Evolutionary conservation across 805 yeast genomes (phyloP).

Genomic region (Starmerella sirachaensis): DNA sequence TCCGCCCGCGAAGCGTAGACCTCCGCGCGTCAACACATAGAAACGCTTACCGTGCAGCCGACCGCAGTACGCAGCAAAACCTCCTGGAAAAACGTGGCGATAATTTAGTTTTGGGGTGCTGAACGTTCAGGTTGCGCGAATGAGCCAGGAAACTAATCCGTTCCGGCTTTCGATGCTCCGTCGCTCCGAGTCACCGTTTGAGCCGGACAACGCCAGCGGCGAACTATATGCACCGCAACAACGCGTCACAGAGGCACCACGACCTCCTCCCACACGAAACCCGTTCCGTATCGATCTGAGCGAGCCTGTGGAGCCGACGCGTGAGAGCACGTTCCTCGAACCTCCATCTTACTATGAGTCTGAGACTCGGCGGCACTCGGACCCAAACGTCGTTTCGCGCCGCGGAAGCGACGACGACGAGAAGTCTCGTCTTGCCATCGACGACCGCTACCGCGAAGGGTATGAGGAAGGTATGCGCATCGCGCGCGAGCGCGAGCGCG

Average conservation of each 20-base stretch:
- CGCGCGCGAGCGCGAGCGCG: conserved; percentile 19
- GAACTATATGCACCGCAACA: neutral
- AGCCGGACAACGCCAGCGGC: conserved; percentile 10
- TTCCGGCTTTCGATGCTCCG: conserved; percentile 23
- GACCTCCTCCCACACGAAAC: conserved; percentile 3
- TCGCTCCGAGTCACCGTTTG: conserved; percentile 25
- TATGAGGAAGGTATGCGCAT: conserved; percentile 21
- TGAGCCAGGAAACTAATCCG: conserved; percentile 22
- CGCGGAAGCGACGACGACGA: conserved; percentile 15
- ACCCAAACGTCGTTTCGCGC: conserved; percentile 14
- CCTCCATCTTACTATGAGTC: conserved; percentile 18
- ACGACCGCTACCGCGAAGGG: conserved; percentile 20
- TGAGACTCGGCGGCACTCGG: conserved; percentile 18
- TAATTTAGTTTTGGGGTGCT: too few species aligned
- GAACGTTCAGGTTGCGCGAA: too few species aligned
- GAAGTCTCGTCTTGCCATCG: conserved; percentile 13
- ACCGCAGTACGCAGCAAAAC: too few species aligned
- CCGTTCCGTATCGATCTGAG: conserved; percentile 15
- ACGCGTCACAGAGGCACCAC: neutral
- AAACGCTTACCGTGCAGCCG: too few species aligned
- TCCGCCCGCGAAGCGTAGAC: too few species aligned
- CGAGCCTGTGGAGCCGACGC: conserved; percentile 1
- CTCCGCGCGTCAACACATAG: too few species aligned
- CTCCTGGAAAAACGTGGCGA: too few species aligned
- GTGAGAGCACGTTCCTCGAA: conserved; percentile 3